Evolutionary conservation across 2,329 filamentous ascomycete species (phyloP).

Genomic region (Chaetomium strumarium): DNA sequence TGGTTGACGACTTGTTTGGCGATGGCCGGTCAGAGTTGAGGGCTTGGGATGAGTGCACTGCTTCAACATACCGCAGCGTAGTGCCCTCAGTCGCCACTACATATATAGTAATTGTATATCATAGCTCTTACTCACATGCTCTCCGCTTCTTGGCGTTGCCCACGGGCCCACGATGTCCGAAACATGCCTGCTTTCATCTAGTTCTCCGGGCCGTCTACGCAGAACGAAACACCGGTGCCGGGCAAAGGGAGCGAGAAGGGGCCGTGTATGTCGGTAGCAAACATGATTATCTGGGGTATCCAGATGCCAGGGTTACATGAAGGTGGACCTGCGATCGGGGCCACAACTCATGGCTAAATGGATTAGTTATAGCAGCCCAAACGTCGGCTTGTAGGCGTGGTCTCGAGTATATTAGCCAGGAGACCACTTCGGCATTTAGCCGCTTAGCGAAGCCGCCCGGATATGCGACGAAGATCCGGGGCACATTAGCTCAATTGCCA

Average conservation of each 20-base stretch:
- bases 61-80: not conserved
- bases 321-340: too few species aligned
- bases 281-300: slow-evolving; percentile 1
- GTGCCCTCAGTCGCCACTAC: not conserved
- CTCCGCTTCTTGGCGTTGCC: not conserved
- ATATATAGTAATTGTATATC: not conserved
- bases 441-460: too few species aligned
- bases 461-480: too few species aligned
- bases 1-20: not conserved
- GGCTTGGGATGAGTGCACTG: not conserved
- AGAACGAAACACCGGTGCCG: not conserved
- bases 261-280: not conserved
- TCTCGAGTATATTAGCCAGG: too few species aligned
- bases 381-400: too few species aligned
- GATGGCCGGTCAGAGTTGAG: not conserved
- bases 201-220: not conserved
- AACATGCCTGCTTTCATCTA: not conserved
- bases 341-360: too few species aligned
- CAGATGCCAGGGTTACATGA: not conserved
- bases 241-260: not conserved
- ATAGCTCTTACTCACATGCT: too few species aligned
- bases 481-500: too few species aligned
- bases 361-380: too few species aligned
- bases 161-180: not conserved
- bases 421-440: too few species aligned